Percentiles rank a stretch among this genome's conserved stretches.
These are phyloP conservation scores for Chytridium lagenaria DNA, from an alignment of 371 early-diverging fungal genomes.

Conservation along the genomic window DNA sequence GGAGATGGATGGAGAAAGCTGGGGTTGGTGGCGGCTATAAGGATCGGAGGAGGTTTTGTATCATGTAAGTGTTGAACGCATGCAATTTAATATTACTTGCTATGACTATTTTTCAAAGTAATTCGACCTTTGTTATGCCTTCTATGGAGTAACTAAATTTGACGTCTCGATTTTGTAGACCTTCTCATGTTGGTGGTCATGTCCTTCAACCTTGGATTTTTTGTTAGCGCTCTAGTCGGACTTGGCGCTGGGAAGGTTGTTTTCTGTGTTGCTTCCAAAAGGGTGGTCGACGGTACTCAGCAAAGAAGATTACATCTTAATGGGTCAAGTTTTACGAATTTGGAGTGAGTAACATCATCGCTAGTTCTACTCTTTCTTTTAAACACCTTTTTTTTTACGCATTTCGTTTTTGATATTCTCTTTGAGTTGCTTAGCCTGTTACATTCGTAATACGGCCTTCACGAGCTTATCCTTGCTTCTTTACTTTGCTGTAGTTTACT, in stretches of 20 bases:
- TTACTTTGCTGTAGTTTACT: too few relatives aligned
- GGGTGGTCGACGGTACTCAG: neutral
- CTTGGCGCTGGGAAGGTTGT: slow-evolving; percentile 17
- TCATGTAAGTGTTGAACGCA: too few relatives aligned
- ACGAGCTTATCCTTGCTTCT: too few relatives aligned
- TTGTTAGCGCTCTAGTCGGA: slow-evolving; percentile 22
- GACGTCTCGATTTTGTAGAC: too few relatives aligned
- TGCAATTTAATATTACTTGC: neutral
- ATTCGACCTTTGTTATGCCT: neutral
- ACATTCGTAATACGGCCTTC: too few relatives aligned
- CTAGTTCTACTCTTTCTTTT: neutral
- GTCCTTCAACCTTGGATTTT: slow-evolving; percentile 29
- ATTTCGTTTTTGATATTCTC: too few relatives aligned
- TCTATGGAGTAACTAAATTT: too few relatives aligned
- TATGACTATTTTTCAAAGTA: neutral
- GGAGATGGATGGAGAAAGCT: neutral
- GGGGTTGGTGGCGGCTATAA: neutral
- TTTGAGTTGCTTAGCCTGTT: too few relatives aligned
- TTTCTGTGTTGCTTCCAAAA: slow-evolving; percentile 8
- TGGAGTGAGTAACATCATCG: neutral
- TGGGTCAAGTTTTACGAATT: too few relatives aligned
- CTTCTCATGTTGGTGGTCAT: slow-evolving; percentile 30
- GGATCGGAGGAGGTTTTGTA: neutral
- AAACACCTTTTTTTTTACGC: too few relatives aligned
- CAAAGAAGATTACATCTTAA: neutral